Conservation (phyloP, 2,329 filamentous ascomycete species). For the Paraphaeosphaeria minitans region DNA sequence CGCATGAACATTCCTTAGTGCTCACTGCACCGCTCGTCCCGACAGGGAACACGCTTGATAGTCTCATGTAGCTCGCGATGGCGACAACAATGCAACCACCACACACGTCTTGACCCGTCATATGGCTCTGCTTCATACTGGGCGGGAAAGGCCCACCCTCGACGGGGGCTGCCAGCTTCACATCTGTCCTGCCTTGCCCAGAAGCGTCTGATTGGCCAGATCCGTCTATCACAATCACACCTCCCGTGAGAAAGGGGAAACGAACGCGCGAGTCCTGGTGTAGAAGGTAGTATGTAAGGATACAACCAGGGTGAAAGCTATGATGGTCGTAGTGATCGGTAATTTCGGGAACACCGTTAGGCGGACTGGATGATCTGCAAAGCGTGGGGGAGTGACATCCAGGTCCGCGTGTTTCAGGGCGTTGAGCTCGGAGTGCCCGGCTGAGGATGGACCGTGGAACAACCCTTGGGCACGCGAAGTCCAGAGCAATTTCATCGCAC, state of each 20-base stretch:
- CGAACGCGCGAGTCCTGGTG: neutral
- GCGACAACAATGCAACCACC: no score
- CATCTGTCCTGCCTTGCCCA: neutral
- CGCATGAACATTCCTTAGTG: no score
- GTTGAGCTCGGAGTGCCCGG: neutral
- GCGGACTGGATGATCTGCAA: neutral
- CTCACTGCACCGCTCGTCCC: no score
- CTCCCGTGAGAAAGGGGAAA: no score
- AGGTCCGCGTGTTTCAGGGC: conserved; percentile 8
- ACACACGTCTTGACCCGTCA: no score
- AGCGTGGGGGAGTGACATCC: neutral
- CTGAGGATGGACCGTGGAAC: neutral
- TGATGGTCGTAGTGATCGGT: no score
- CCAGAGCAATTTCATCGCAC: no score
- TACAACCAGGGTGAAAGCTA: no score
- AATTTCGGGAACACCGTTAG: neutral
- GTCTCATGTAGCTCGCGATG: no score
- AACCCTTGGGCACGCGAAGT: no score
- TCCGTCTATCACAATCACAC: neutral
- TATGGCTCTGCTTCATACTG: neutral
- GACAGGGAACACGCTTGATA: no score
- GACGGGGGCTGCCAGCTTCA: neutral
- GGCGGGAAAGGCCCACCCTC: neutral
- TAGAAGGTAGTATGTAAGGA: conserved; percentile 4
- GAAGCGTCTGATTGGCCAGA: neutral